phyloP scores from a whole-genome alignment of 257 asterid species.

The Solanum boliviense region DNA sequence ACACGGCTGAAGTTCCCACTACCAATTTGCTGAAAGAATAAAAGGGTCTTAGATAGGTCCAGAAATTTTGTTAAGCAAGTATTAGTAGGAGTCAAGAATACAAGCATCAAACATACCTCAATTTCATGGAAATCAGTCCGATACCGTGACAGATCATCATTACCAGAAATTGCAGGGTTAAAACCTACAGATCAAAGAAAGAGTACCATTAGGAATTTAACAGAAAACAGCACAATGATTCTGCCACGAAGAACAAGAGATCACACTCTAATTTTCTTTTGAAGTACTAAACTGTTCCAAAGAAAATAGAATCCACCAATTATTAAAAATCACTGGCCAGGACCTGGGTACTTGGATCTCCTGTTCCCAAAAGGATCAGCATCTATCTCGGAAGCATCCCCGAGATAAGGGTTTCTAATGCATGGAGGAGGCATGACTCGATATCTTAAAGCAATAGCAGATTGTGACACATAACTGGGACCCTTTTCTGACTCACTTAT shows the following conservation, averaged over 20 bases:
- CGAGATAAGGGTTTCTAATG: conserved; percentile 65
- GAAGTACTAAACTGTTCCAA: neutral
- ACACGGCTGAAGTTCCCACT: conserved; percentile 79
- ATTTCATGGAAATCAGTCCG: conserved; percentile 82
- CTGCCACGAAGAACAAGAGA: neutral
- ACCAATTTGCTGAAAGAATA: conserved; percentile 61
- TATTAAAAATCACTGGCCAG: neutral
- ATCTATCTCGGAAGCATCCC: conserved; percentile 34
- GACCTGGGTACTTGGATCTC: conserved; percentile 86
- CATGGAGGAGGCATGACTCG: conserved; percentile 99
- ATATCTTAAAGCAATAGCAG: conserved; percentile 95
- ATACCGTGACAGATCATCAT: conserved; percentile 78
- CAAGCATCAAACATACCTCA: conserved; percentile 29
- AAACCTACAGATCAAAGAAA: conserved; percentile 37
- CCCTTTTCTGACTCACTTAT: conserved; percentile 24
- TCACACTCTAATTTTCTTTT: neutral
- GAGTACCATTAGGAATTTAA: neutral
- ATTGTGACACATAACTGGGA: conserved; percentile 66
- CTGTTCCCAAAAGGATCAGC: conserved; percentile 62
- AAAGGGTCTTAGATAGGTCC: neutral
- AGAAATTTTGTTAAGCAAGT: neutral
- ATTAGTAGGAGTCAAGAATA: neutral
- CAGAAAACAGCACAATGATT: neutral
- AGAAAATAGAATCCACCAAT: neutral
- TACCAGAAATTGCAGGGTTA: conserved; percentile 35